Evolutionary conservation across 2,329 filamentous ascomycete species (phyloP).

Genomic region (Thermomyces lanuginosus): DNA sequence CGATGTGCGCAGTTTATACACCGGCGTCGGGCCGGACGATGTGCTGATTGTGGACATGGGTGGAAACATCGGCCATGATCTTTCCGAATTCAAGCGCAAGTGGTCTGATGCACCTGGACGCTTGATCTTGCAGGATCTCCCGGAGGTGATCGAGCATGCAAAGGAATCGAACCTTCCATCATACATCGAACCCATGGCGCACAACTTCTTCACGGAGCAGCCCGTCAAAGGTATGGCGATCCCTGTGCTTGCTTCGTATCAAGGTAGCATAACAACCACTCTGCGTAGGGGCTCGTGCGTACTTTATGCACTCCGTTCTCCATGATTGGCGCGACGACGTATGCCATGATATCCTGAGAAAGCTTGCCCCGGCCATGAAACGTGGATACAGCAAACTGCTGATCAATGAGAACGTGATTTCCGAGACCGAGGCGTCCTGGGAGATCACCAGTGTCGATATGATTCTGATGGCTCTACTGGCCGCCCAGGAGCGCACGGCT

Average conservation of each 20-base stretch:
- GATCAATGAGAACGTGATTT: slow-evolving; percentile 9
- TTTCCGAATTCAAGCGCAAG: slow-evolving; percentile 14
- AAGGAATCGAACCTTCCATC: no score
- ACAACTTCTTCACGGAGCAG: slow-evolving; percentile 1
- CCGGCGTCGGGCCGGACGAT: no score
- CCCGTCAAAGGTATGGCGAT: slow-evolving; percentile 1
- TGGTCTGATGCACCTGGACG: slow-evolving; percentile 23
- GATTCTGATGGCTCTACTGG: slow-evolving; percentile 6
- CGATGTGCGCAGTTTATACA: no score
- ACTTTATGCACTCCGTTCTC: slow-evolving; percentile 6
- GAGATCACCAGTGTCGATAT: slow-evolving; percentile 19
- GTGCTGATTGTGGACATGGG: slow-evolving; percentile 11
- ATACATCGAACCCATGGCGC: slow-evolving; percentile 11
- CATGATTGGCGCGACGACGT: slow-evolving; percentile 6
- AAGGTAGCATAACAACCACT: slow-evolving; percentile 10
- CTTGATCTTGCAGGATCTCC: slow-evolving; percentile 33
- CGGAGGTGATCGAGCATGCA: slow-evolving; percentile 18
- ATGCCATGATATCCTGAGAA: slow-evolving; percentile 2
- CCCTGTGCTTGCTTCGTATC: slow-evolving; percentile 9
- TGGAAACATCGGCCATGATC: slow-evolving; percentile 7
- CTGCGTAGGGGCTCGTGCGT: slow-evolving; percentile 8
- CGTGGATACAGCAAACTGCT: slow-evolving; percentile 4
- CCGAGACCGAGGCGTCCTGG: slow-evolving; percentile 17
- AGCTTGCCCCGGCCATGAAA: slow-evolving; percentile 5
- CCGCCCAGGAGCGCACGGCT: slow-evolving; percentile 5